Percentiles rank a stretch among this genome's conserved stretches.
phyloP scores from a whole-genome alignment of 2,329 filamentous ascomycete genomes.

The Moelleriella libera region DNA sequence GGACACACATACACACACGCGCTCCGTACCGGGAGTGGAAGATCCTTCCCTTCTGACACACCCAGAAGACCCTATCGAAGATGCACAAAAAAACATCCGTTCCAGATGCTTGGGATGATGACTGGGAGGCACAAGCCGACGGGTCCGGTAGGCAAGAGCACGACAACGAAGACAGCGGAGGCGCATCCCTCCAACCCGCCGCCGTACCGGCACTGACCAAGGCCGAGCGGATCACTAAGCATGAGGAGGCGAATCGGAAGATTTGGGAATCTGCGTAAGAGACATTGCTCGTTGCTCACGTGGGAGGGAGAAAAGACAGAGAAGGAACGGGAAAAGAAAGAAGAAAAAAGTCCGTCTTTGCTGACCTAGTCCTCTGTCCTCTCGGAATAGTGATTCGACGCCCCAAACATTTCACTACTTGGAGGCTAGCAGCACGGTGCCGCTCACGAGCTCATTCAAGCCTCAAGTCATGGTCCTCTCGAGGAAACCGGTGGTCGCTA shows the following conservation, averaged over 20 bases:
- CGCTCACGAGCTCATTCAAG: slow-evolving; percentile 56
- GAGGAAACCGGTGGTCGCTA: slow-evolving; percentile 58
- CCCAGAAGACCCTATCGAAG: background rate
- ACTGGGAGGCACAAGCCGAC: slow-evolving; percentile 75
- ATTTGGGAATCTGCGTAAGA: slow-evolving; percentile 80
- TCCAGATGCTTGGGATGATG: slow-evolving; percentile 78
- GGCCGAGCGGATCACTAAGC: slow-evolving; percentile 64
- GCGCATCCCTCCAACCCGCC: slow-evolving; percentile 6
- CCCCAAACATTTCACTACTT: slow-evolving; percentile 64
- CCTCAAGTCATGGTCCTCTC: slow-evolving; percentile 73
- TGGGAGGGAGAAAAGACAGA: background rate
- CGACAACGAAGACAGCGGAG: slow-evolving; percentile 11
- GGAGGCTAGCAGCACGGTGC: slow-evolving; percentile 47
- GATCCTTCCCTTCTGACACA: background rate
- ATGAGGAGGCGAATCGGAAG: slow-evolving; percentile 71
- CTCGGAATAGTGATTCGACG: slow-evolving; percentile 42
- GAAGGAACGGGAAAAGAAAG: background rate
- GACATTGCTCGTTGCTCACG: background rate
- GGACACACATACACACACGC: background rate
- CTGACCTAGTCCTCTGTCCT: background rate
- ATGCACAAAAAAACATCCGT: slow-evolving; percentile 34
- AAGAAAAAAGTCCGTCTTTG: too few relatives aligned
- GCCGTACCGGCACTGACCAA: slow-evolving; percentile 38
- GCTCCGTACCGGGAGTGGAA: background rate
- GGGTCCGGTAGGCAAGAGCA: slow-evolving; percentile 22